Conservation (phyloP, 305 asterid species). For the Galium porrigens region DNA sequence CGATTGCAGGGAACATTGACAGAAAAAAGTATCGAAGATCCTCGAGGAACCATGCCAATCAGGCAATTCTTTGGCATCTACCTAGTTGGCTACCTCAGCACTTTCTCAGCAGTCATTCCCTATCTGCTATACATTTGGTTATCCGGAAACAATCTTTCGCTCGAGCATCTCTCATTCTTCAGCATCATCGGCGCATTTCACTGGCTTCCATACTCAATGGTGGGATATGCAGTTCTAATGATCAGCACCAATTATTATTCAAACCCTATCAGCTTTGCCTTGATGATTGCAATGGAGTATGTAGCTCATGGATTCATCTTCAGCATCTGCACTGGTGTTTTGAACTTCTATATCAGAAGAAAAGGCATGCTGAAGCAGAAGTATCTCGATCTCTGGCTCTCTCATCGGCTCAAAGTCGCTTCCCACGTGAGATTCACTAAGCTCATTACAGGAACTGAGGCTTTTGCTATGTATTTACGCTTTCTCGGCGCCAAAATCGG, state of each 20-base stretch:
- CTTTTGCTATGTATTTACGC: conserved; percentile 37
- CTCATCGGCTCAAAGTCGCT: conserved; percentile 28
- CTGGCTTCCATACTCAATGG: conserved; percentile 46
- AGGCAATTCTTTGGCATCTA: conserved; percentile 37
- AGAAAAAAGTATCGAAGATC: conserved; percentile 8
- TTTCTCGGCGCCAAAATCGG: conserved; percentile 46
- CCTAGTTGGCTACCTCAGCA: conserved; percentile 37
- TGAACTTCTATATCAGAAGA: conserved; percentile 18
- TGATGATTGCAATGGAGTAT: conserved; percentile 34
- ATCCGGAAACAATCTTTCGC: conserved; percentile 22
- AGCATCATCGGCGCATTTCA: conserved; percentile 46
- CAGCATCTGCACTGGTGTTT: conserved; percentile 28
- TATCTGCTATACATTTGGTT: conserved; percentile 32
- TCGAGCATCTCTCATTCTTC: conserved; percentile 27
- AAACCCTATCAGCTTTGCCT: conserved; percentile 25
- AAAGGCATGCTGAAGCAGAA: conserved; percentile 15
- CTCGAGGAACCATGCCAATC: conserved; percentile 14
- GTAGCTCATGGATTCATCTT: conserved; percentile 35
- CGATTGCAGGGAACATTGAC: conserved; percentile 21
- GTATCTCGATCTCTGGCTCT: conserved; percentile 24
- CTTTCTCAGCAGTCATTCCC: conserved; percentile 39
- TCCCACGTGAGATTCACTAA: conserved; percentile 39
- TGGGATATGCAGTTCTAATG: conserved; percentile 29
- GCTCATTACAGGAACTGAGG: conserved; percentile 52
- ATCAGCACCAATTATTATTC: conserved; percentile 15